Base-by-base conservation (phyloP, 768 basidiomycete species). In the Lentinula detonsa region DNA sequence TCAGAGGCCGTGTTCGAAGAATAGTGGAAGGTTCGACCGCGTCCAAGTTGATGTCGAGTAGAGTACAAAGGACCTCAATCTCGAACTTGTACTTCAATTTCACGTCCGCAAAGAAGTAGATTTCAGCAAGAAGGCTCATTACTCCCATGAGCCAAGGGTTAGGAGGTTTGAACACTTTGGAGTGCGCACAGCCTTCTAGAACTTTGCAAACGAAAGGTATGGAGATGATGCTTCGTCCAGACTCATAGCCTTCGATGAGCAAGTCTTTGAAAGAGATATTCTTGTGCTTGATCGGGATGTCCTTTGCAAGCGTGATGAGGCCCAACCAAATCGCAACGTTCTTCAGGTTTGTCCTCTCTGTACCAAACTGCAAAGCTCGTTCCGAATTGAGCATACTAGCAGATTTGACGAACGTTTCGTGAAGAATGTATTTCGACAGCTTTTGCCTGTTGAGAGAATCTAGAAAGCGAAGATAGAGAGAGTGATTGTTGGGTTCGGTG, bases 71-170 rank as follows among this genome's bases (percentile, higher is more conserved):
- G 42, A 98, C 88, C 74, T 99, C 97, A 59, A 99, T 98, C 75
- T 98, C 97, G 69, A 99, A 99, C 74, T 98, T 98, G 71, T 95
- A 82, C 70, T 98, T 97, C 59, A 98, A 79, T 75, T 96, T 96
- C 63, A 98, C 81, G 66, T 98, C 95, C 4, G 94, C 96, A 67
- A 89, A 95, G 71, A 95, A 92, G 73, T 99, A 98, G n/a, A 99
- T 82, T 71, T 99, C 97, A 48, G 87, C 91, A 49, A 98, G 83
- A 46, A 98, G 80, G 65, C 90, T 86, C 67, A 98, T 80, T 64
- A 99, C 91, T 0, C 91, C 95, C 90, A 98, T 95, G 54, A 99
- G 75, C 97, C 97, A 99, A 1, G 97, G 97, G 72, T 98, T 99
- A 28, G 97, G 97, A 18, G 94, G 90, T 68, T 84, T 89, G 84